Conservation (phyloP, 768 basidiomycete species). For the Amanita phalloides region DNA sequence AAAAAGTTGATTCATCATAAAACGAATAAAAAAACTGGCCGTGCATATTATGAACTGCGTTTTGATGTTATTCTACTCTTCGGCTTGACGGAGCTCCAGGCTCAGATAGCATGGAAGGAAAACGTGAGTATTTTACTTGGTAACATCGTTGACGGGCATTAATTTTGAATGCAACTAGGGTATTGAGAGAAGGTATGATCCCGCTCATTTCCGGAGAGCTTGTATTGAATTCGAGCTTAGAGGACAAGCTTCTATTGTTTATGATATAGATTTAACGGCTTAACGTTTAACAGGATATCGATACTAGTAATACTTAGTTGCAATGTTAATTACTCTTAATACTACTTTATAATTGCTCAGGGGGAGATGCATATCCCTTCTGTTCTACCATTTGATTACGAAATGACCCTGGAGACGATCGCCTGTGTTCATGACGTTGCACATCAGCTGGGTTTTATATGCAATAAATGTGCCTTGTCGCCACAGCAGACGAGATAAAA, state of each 20-base stretch:
- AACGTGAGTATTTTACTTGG: slow-evolving; percentile 13
- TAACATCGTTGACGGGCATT: not conserved
- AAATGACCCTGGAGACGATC: too few relatives aligned
- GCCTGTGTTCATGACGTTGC: too few relatives aligned
- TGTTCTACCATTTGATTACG: too few relatives aligned
- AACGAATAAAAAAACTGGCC: not conserved
- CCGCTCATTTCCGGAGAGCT: not conserved
- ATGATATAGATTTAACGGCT: not conserved
- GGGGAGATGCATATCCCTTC: too few relatives aligned
- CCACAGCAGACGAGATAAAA: too few relatives aligned
- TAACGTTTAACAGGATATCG: too few relatives aligned
- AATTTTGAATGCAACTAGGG: slow-evolving; percentile 1
- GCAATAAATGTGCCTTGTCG: too few relatives aligned
- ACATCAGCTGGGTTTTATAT: too few relatives aligned
- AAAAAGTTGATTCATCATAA: slow-evolving; percentile 1
- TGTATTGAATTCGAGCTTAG: not conserved
- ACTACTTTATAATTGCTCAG: too few relatives aligned
- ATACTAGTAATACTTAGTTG: too few relatives aligned
- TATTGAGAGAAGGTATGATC: slow-evolving; percentile 9
- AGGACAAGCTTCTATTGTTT: slow-evolving; percentile 2
- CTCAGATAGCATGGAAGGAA: slow-evolving; percentile 34
- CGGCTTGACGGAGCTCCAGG: slow-evolving; percentile 34
- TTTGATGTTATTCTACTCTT: slow-evolving; percentile 32
- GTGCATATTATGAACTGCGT: slow-evolving; percentile 13
- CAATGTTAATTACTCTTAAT: too few relatives aligned